These are phyloP conservation scores for Emericellopsis terricola DNA, from an alignment of 495 filamentous ascomycete species.

Conservation along the genomic window DNA sequence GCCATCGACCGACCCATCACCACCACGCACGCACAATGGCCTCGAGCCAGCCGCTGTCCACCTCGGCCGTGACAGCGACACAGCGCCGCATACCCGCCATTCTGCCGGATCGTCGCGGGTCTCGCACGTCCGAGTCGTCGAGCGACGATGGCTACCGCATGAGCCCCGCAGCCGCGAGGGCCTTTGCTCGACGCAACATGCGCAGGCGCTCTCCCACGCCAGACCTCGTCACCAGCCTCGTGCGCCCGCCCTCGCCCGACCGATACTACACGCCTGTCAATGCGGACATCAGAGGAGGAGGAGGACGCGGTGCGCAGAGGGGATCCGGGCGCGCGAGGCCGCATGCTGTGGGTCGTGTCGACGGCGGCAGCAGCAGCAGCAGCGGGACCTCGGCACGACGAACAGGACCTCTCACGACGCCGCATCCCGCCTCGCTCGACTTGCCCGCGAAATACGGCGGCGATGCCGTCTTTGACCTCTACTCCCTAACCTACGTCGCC, in stretches of 20 bases:
- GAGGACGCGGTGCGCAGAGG: background rate
- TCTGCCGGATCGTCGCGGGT: background rate
- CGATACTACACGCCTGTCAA: background rate
- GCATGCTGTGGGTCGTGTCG: background rate
- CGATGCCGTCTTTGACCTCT: constrained; percentile 29
- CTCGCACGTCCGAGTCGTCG: background rate
- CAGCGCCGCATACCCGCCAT: background rate
- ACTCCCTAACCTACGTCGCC: constrained; percentile 45
- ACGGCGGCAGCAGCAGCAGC: background rate
- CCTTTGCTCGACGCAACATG: background rate
- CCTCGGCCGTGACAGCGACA: background rate
- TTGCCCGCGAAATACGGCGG: constrained; percentile 1
- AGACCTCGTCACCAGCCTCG: background rate
- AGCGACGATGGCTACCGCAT: background rate
- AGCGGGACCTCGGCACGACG: background rate
- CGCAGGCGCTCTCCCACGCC: background rate
- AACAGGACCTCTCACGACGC: background rate
- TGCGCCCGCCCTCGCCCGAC: background rate
- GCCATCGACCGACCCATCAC: too few relatives aligned
- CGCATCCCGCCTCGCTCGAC: constrained; percentile 1
- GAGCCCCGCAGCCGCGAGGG: background rate
- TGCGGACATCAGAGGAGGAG: background rate
- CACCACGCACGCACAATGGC: too few relatives aligned
- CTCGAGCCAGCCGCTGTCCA: background rate
- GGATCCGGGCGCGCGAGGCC: background rate